phyloP scores from a whole-genome alignment of 1,284 basidiomycete genomes.

The Grifola frondosa region DNA sequence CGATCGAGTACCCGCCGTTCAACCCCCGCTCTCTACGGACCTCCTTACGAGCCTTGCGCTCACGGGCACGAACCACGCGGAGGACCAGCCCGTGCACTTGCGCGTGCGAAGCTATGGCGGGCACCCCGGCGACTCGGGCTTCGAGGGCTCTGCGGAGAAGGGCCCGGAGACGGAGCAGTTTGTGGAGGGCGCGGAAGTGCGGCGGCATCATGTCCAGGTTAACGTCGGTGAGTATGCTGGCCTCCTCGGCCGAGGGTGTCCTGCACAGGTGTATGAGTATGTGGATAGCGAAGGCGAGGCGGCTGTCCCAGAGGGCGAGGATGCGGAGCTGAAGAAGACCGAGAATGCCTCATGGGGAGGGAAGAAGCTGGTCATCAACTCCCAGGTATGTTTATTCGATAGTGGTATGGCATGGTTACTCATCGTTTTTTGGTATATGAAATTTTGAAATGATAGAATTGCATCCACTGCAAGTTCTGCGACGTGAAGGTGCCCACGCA shows the following conservation, averaged over 20 bases:
- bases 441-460: slow-evolving; percentile 51
- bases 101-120: slow-evolving; percentile 51
- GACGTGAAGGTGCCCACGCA: slow-evolving; percentile 92
- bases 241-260: slow-evolving; percentile 86
- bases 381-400: slow-evolving; percentile 59
- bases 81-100: slow-evolving; percentile 93
- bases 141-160: slow-evolving; percentile 51
- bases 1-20: slow-evolving; percentile 89
- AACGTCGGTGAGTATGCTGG: slow-evolving; percentile 88
- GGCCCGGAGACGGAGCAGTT: slow-evolving; percentile 24
- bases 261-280: slow-evolving; percentile 98
- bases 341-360: slow-evolving; percentile 66
- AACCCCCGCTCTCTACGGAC: slow-evolving; percentile 94
- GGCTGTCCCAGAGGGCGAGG: slow-evolving; percentile 27
- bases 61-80: slow-evolving; percentile 95
- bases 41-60: slow-evolving; percentile 88
- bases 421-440: slow-evolving; percentile 1
- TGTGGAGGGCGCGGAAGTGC: slow-evolving; percentile 42
- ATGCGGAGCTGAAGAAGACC: slow-evolving; percentile 15
- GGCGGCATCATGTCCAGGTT: slow-evolving; percentile 66
- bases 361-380: slow-evolving; percentile 95
- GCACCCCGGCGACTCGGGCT: slow-evolving; percentile 43
- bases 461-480: slow-evolving; percentile 93
- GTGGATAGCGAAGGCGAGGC: slow-evolving; percentile 62
- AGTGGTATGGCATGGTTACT: slow-evolving; percentile 4